Evolutionary conservation across 2,329 filamentous ascomycete species (phyloP).

Genomic region (Colletotrichum lupini): DNA sequence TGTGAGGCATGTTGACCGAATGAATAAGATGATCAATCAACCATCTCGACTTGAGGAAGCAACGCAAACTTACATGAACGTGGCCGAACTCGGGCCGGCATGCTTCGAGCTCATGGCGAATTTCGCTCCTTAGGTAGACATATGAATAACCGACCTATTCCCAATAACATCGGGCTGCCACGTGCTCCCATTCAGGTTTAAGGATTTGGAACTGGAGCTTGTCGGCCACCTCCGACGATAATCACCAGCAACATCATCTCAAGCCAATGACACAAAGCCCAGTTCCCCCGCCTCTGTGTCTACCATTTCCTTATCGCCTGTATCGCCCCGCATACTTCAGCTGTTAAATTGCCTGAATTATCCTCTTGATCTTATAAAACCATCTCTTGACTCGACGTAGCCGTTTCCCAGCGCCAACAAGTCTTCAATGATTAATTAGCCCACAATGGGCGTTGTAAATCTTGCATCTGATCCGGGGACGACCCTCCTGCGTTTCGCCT

Average conservation of each 20-base stretch:
- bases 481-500: constrained; percentile 47
- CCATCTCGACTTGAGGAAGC: background rate
- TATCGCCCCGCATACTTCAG: background rate
- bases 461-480: constrained; percentile 30
- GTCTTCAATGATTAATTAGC: background rate
- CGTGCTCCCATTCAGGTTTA: background rate
- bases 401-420: background rate
- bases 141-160: background rate
- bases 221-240: constrained; percentile 17
- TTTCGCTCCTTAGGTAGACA: background rate
- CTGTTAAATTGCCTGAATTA: background rate
- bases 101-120: background rate
- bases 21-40: background rate
- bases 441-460: background rate
- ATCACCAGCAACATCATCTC: background rate
- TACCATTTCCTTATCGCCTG: constrained; percentile 1
- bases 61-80: background rate
- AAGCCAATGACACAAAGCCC: background rate
- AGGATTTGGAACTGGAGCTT: background rate
- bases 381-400: background rate
- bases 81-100: background rate
- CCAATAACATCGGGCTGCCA: background rate
- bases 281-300: background rate
- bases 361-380: background rate
- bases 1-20: background rate